phyloP scores from a whole-genome alignment of 2,329 filamentous ascomycete species.

The Penicillium corylophilum region DNA sequence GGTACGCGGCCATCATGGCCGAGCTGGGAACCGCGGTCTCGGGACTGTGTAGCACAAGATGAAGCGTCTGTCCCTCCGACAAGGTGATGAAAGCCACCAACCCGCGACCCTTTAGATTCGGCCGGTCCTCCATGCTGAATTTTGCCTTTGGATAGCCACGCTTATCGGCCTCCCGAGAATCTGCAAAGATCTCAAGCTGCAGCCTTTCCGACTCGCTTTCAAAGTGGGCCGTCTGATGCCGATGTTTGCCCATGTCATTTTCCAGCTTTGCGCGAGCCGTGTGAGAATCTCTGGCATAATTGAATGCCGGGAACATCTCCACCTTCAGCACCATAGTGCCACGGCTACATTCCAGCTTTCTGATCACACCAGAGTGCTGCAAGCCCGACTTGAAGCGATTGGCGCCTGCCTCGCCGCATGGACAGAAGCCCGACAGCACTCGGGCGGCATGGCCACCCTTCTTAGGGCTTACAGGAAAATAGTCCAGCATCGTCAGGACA shows the following conservation, averaged over 20 bases:
- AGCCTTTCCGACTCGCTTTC: constrained; percentile 59
- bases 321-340: constrained; percentile 65
- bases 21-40: constrained; percentile 57
- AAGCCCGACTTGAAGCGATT: constrained; percentile 48
- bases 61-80: constrained; percentile 66
- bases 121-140: constrained; percentile 56
- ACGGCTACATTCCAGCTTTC: constrained; percentile 70
- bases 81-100: constrained; percentile 61
- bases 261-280: constrained; percentile 34
- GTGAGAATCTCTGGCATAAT: constrained; percentile 66
- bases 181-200: constrained; percentile 67
- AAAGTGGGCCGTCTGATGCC: constrained; percentile 64
- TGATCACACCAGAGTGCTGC: constrained; percentile 55
- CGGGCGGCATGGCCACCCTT: constrained; percentile 44
- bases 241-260: constrained; percentile 37
- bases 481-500: constrained; percentile 71
- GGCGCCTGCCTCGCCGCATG: constrained; percentile 43
- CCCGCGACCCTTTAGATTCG: constrained; percentile 60
- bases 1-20: constrained; percentile 57
- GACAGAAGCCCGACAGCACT: constrained; percentile 34
- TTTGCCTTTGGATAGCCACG: constrained; percentile 50
- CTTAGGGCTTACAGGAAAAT: constrained; percentile 69
- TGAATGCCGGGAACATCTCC: constrained; percentile 71
- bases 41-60: constrained; percentile 67
- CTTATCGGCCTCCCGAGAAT: constrained; percentile 54